Evolutionary conservation across 169 alveolate species (phyloP).

Genomic region (Plasmodium ovale): DNA sequence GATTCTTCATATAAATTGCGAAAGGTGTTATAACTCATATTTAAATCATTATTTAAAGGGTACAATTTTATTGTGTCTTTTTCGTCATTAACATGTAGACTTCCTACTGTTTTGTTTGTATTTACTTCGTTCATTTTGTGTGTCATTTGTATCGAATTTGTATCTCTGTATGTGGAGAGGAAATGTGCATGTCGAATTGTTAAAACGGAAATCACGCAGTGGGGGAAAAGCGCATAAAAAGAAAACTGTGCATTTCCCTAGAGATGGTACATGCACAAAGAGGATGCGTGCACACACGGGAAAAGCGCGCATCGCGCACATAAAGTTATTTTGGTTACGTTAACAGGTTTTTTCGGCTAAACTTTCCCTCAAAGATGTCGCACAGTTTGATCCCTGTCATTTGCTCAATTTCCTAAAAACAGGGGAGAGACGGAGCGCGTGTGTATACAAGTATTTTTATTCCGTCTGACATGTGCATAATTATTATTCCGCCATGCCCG

Average conservation of each 20-base stretch:
- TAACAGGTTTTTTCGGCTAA: not conserved
- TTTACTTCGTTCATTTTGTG: not conserved
- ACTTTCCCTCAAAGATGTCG: conserved; percentile 64
- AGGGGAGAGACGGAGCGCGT: too few species aligned
- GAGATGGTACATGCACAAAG: not conserved
- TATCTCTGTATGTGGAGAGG: not conserved
- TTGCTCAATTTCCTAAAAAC: conserved; percentile 61
- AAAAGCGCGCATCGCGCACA: too few species aligned
- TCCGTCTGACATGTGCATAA: not conserved
- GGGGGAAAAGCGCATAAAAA: not conserved
- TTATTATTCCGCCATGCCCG: too few species aligned
- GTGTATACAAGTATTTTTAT: not conserved
- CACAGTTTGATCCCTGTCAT: conserved; percentile 61
- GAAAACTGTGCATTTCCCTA: not conserved
- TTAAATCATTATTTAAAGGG: conserved; percentile 25
- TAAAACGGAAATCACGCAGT: not conserved
- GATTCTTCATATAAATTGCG: conserved; percentile 56
- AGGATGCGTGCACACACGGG: not conserved
- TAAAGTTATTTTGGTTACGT: conserved; percentile 11
- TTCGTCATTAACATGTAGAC: conserved; percentile 12
- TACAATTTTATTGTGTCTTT: conserved; percentile 22
- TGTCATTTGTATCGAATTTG: not conserved
- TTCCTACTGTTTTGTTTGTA: not conserved
- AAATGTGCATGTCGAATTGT: not conserved
- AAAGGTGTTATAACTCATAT: conserved; percentile 46